Base-by-base conservation (phyloP, 2,329 filamentous ascomycete species). In the Phoma sp. region DNA sequence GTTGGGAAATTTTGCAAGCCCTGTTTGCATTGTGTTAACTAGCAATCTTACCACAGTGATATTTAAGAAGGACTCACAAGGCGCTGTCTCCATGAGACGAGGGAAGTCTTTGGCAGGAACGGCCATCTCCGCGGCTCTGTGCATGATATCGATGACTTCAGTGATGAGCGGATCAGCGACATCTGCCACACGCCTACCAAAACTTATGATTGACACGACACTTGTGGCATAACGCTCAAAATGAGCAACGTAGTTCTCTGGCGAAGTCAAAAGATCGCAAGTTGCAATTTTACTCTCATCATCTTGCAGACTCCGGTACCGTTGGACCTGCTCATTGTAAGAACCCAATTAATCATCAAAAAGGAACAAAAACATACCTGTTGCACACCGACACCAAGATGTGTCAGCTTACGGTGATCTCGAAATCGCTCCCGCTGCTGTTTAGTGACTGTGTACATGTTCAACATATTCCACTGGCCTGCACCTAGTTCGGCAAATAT, bases 91-190 rank as follows among this genome's bases (percentile, higher is more conserved):
- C 72, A 85, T 78, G 25, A 86, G 69, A 80, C 84, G 85, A 3
- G 84, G 84, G 55, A 86, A 85, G 0, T 72, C 79, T 65, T 83
- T 83, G 17, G 75, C 85, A 1, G 73, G 73, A 1, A 77, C 75
- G 24, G 76, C 75, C 4, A 86, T 72, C 51, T 84, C 82, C 2
- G 83, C 84, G 0, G 84, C 83, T 49, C 83, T 77, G 53, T 86
- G 81, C 78, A 86, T 82, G 29, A 83, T 73, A 0, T 82, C 80
- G 53, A 86, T 82, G n/a, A 83, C 84, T 64, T 86, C 83, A 3
- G 83, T 84, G 56, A 85, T 82, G 63, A 84, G 84, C 4, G 83
- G 83, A 60, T 86, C 84, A 15, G 80, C 74, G 62, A 71, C 80
- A 47, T 68, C 78, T 8, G 77, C 77, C 0, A 84, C 78, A 9